Base-by-base conservation (phyloP, 495 filamentous ascomycete genomes). In the Aspergillus incahuasiensis region DNA sequence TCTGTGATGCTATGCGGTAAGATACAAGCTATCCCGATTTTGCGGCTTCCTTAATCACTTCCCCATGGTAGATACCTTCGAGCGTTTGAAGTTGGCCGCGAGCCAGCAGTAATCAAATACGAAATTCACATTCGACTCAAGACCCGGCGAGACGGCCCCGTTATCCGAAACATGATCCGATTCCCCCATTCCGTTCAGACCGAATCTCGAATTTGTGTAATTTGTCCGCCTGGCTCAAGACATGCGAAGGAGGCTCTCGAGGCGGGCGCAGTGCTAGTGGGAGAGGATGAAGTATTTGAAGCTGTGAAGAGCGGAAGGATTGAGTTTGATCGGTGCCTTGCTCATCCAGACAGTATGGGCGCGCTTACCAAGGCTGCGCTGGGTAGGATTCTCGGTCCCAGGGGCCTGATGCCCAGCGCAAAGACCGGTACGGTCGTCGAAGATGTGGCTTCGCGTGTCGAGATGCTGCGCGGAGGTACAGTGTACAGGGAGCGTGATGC, bases 1-100 rank as follows among this genome's bases (percentile, higher is more conserved):
- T 98, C 11, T 88, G 88, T 60, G 94, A 98, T 76, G 94, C 94
- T 6, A 95, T 98, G 85, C 82, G 92, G 89, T 92, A 81, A 81
- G 61, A 24, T 48, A 5, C 19, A 30, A 25, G 34, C 48, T 4
- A 42, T 38, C 35, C 21, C 32, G 9, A 41, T 18, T 15, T 11
- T n/a, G 38, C 24, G 19, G 44, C 41, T 46, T 47, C 22, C 43
- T 57, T 65, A 45, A 73, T 56, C 28, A 47, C 32, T 43, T 21
- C 52, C 39, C 41, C 59, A 24, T 35, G 34, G 32, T 59, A 96
- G 91, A 63, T 96, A 95, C 63, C 81, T 97, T 61, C 88, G 89
- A 52, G 94, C 94, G 35, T 82, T 86, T 56, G 94, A 98, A 80
- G 94, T 97, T 57, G 94, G 94, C 60, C 82, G 78, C 20, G 81